phyloP scores from a whole-genome alignment of 176 grass and related monocot genomes.

The Oryza australiensis region DNA sequence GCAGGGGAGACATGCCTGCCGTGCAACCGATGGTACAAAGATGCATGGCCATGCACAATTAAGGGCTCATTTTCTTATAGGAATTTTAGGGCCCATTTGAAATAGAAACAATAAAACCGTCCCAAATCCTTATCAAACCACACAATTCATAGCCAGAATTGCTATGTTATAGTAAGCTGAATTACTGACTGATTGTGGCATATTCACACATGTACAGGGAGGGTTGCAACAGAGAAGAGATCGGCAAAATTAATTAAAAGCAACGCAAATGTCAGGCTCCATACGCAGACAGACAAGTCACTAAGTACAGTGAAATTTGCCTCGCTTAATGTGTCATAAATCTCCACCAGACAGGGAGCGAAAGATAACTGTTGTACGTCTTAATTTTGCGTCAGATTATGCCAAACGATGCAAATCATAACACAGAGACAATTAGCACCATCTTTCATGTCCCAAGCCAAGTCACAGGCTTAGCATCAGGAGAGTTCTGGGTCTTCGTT shows the following conservation, averaged over 20 bases:
- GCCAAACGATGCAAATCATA: not conserved
- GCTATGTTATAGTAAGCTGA: no score
- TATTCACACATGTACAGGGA: no score
- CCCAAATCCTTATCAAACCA: no score
- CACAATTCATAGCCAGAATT: no score
- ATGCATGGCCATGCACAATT: no score
- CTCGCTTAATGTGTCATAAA: not conserved
- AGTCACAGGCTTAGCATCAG: not conserved
- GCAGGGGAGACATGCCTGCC: no score
- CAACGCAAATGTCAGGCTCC: not conserved
- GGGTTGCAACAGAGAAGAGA: not conserved
- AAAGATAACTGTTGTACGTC: not conserved
- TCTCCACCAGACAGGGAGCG: not conserved
- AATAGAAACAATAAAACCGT: no score
- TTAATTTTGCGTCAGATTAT: not conserved
- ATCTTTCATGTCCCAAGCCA: not conserved
- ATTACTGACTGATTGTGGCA: no score
- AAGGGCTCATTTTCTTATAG: no score
- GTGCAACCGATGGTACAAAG: no score
- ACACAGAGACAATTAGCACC: not conserved
- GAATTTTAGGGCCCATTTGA: no score
- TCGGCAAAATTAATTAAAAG: not conserved
- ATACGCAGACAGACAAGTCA: not conserved
- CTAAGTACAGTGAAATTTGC: not conserved
- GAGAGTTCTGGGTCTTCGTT: not conserved